phyloP scores from a whole-genome alignment of 169 alveolate species.

The Amoebophrya sp. region DNA sequence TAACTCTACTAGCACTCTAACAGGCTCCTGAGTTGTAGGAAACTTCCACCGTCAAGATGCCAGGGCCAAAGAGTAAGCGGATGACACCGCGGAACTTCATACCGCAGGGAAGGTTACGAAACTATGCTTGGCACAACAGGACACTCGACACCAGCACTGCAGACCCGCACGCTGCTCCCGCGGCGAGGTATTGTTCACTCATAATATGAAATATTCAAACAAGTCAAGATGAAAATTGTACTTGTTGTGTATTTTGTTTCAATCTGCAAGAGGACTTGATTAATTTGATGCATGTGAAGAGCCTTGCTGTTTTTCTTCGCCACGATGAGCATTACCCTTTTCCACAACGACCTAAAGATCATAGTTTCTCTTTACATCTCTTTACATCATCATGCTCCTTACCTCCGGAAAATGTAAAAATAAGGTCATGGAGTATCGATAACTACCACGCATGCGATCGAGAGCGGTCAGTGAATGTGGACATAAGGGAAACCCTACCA shows the following conservation, averaged over 20 bases:
- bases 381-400: neutral
- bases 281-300: too few relatives aligned
- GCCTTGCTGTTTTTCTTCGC: too few relatives aligned
- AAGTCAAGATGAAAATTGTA: too few relatives aligned
- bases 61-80: slow-evolving; percentile 14
- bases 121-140: neutral
- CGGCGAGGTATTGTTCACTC: neutral
- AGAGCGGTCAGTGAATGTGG: neutral
- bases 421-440: neutral
- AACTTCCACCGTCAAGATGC: neutral
- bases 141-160: neutral
- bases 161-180: neutral
- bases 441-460: slow-evolving; percentile 16
- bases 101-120: neutral
- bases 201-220: too few relatives aligned
- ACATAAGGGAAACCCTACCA: neutral
- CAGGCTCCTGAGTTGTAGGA: too few relatives aligned
- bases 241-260: too few relatives aligned
- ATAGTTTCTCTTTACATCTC: neutral
- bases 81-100: neutral
- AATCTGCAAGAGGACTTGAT: too few relatives aligned
- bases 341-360: too few relatives aligned
- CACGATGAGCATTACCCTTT: too few relatives aligned
- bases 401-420: neutral
- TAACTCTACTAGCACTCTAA: too few relatives aligned